Base-by-base conservation (phyloP, 2,329 filamentous ascomycete species). In the Chaetomiaceae sp. region DNA sequence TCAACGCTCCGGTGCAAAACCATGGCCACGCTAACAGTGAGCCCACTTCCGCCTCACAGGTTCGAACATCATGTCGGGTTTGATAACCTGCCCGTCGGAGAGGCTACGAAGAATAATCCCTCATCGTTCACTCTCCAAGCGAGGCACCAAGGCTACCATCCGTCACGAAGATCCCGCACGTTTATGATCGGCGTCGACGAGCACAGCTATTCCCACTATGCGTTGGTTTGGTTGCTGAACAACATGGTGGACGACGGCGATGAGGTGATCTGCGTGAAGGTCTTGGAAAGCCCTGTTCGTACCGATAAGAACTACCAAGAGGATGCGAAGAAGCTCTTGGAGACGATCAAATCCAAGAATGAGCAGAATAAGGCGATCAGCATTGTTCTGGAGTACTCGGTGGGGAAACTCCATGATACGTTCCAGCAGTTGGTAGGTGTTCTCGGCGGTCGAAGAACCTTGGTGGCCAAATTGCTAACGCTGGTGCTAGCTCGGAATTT, bases 231-330 rank as follows among this genome's bases (percentile, higher is more conserved):
- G 90, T 78, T 96, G 46, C 81, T 96, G 34, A 89, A 95, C 63
- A 90, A 95, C 71, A 78, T 96, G 51, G 89, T 96, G 36, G 90
- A 96, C 63, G 91, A 96, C 64, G 90, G 91, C 16, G 91, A 96
- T 66, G 90, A 96, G 70, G 86, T 96, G 53, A 87, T 96, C 8
- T 96, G 91, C 69, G 80, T 96, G 44, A 81, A 89, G 48, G 91
- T 95, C 2, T 81, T 95, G 38, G 90, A 96, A 65, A 91, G 89
- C 66, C 88, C 92, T 58, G 80, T 84, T 47, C 87, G 86, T 32
- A 75, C 83, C 58, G 80, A 84, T 51, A 85, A 82, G 47, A 78
- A 80, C 47, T 95, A 96, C 69, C 82, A 86, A 36, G 78, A 84
- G 18, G 87, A 94, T 61, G 91, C 91, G 0, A 79, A 86, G 57